phyloP scores from a whole-genome alignment of 2,329 filamentous ascomycete genomes.

The Plectosphaerella cucumerina region DNA sequence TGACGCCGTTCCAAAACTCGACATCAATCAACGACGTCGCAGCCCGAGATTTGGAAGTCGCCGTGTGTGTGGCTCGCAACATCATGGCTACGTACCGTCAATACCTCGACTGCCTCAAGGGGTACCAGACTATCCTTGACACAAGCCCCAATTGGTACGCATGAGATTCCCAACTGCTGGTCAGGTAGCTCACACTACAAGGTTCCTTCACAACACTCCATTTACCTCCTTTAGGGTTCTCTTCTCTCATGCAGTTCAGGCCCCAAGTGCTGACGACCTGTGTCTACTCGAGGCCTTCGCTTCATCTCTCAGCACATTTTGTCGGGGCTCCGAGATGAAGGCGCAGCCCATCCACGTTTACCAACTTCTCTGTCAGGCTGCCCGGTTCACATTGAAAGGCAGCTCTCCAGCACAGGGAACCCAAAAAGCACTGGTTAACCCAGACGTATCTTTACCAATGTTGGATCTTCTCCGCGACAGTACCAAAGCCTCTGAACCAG shows the following conservation, averaged over 20 bases:
- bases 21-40: not conserved
- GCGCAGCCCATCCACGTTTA: no score
- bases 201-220: not conserved
- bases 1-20: conserved; percentile 21
- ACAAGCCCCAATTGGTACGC: not conserved
- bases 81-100: conserved; percentile 27
- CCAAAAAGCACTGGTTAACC: no score
- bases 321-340: not conserved
- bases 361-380: no score
- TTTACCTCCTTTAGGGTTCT: not conserved
- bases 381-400: no score
- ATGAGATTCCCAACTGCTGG: not conserved
- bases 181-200: not conserved
- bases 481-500: no score
- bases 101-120: conserved; percentile 16
- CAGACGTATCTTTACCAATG: no score
- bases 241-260: not conserved
- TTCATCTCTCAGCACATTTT: not conserved
- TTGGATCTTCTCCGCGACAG: no score
- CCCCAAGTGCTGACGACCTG: not conserved
- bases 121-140: not conserved
- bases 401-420: no score
- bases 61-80: conserved; percentile 24
- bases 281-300: not conserved
- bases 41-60: conserved; percentile 19